Percentiles rank a stretch among this genome's conserved stretches.
These are phyloP conservation scores for Mycosphaerella sp. DNA, from an alignment of 2,329 filamentous ascomycete species.

Conservation along the genomic window DNA sequence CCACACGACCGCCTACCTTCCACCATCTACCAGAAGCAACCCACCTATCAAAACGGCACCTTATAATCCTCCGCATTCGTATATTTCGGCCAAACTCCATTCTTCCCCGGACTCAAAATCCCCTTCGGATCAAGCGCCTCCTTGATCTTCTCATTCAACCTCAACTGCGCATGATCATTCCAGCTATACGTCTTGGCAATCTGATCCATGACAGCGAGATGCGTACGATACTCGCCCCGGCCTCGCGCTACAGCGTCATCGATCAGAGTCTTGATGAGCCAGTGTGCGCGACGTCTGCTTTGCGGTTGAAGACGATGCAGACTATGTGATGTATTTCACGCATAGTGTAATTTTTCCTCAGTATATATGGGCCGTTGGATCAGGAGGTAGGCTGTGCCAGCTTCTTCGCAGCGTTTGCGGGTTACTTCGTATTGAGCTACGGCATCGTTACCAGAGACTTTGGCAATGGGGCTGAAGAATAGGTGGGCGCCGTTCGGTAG, in stretches of 20 bases:
- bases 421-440: constrained; percentile 42
- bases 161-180: constrained; percentile 39
- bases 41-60: constrained; percentile 2
- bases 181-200: constrained; percentile 43
- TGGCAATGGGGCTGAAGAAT: constrained; percentile 50
- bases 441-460: constrained; percentile 45
- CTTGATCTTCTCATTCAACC: constrained; percentile 44
- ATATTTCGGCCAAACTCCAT: constrained; percentile 34
- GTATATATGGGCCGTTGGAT: too few relatives aligned
- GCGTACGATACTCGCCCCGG: constrained; percentile 45
- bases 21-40: neutral
- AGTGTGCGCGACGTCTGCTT: constrained; percentile 37
- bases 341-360: too few relatives aligned
- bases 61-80: constrained; percentile 8
- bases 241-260: constrained; percentile 39
- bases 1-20: too few relatives aligned
- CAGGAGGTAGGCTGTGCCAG: too few relatives aligned
- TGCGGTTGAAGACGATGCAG: constrained; percentile 49
- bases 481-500: constrained; percentile 48
- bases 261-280: constrained; percentile 38
- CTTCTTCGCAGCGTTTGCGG: constrained; percentile 31
- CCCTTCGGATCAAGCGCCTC: constrained; percentile 46
- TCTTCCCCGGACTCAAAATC: constrained; percentile 44
- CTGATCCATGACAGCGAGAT: constrained; percentile 44
- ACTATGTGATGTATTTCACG: constrained; percentile 54